Conservation (phyloP, 2,329 filamentous ascomycete genomes). For the Cryoendolithus antarcticus region DNA sequence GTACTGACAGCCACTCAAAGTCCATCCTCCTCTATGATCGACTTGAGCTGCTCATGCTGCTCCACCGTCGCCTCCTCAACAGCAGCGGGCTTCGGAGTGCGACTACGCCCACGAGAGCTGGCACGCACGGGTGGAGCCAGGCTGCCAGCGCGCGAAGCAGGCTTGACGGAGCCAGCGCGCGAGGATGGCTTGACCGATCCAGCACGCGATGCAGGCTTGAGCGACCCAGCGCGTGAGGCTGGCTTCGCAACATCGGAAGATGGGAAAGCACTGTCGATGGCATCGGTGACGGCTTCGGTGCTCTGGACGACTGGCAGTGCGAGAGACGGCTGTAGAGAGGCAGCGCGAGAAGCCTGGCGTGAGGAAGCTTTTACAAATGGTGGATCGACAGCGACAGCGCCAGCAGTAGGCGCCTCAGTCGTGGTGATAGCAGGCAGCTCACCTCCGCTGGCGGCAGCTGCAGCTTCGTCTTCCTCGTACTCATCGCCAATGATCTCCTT, state of each 20-base stretch:
- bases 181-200: conserved; percentile 5
- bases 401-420: too few relatives aligned
- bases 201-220: conserved; percentile 1
- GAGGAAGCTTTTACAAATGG: too few relatives aligned
- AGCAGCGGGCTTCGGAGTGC: conserved; percentile 2
- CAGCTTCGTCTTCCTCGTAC: conserved; percentile 11
- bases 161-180: conserved; percentile 3
- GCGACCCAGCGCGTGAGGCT: background rate
- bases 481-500: conserved; percentile 20
- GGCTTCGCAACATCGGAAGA: background rate
- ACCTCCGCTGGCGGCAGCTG: background rate
- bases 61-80: too few relatives aligned
- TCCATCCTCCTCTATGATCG: too few relatives aligned
- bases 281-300: background rate
- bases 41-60: too few relatives aligned
- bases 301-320: background rate
- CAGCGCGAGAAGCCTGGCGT: conserved; percentile 1
- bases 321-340: too few relatives aligned
- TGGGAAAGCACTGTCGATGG: background rate
- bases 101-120: conserved; percentile 6
- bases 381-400: too few relatives aligned
- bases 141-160: conserved; percentile 6
- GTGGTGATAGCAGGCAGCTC: too few relatives aligned
- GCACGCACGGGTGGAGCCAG: conserved; percentile 5
- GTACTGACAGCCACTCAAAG: too few relatives aligned